Percentiles rank a stretch among this genome's conserved stretches.
Evolutionary conservation across 805 yeast species (phyloP).

Genomic region (Hanseniaspora pseudoguilliermondii): DNA sequence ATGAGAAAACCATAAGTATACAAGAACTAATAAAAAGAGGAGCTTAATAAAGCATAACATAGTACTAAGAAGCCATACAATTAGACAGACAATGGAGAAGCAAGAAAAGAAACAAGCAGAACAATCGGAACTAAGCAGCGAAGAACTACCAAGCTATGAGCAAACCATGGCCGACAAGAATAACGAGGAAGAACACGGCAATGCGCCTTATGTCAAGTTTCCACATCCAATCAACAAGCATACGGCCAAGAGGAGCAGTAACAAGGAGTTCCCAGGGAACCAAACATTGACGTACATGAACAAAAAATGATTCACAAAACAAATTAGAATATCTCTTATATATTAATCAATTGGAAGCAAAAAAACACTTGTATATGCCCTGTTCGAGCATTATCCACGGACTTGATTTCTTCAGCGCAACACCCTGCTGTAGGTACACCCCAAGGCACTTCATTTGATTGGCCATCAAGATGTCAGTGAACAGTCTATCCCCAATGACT

Average conservation of each 20-base stretch:
- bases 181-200: neutral
- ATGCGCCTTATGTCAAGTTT: constrained; percentile 5
- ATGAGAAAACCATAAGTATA: too few relatives aligned
- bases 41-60: too few relatives aligned
- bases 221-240: constrained; percentile 8
- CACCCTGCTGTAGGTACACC: constrained; percentile 76
- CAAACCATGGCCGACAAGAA: neutral
- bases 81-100: neutral
- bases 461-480: constrained; percentile 90
- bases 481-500: constrained; percentile 78
- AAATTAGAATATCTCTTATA: neutral
- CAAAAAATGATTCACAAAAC: neutral
- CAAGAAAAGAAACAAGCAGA: neutral
- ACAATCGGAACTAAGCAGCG: neutral
- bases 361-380: neutral
- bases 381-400: constrained; percentile 22
- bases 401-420: constrained; percentile 26
- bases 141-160: neutral
- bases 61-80: neutral
- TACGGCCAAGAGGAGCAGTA: neutral
- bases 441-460: constrained; percentile 82
- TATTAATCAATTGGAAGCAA: neutral
- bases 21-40: too few relatives aligned
- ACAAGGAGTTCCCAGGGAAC: constrained; percentile 6
- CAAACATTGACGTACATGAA: constrained; percentile 4